Percentiles rank a stretch among this genome's conserved stretches.
Conservation (phyloP, 2,329 filamentous ascomycete species). For the Proliferodiscus dingleyae region DNA sequence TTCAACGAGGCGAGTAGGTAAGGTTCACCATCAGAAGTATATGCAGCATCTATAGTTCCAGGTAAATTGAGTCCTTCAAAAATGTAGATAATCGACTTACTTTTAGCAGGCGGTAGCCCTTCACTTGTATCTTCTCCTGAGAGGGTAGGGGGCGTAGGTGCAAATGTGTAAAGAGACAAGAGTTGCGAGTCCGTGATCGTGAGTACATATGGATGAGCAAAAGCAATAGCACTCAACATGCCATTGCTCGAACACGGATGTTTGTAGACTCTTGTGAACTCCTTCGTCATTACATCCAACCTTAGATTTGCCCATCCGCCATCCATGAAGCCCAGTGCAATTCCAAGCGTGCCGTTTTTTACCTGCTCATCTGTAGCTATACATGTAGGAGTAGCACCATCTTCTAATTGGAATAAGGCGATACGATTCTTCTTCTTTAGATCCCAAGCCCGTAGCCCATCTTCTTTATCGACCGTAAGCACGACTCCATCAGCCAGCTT, state of each 20-base stretch:
- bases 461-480: constrained; percentile 65
- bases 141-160: constrained; percentile 26
- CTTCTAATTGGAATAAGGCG: constrained; percentile 41
- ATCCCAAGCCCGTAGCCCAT: constrained; percentile 75
- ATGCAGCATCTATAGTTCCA: background rate
- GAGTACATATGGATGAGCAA: constrained; percentile 69
- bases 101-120: background rate
- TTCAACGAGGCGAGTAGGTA: constrained; percentile 69
- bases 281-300: constrained; percentile 42
- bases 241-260: constrained; percentile 28
- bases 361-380: constrained; percentile 58
- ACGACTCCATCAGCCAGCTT: constrained; percentile 73
- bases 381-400: constrained; percentile 47
- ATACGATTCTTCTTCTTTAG: constrained; percentile 59
- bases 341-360: constrained; percentile 45
- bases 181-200: constrained; percentile 71
- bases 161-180: constrained; percentile 71
- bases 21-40: constrained; percentile 11
- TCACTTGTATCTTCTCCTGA: constrained; percentile 3
- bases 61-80: background rate
- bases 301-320: constrained; percentile 69
- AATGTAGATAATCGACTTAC: background rate
- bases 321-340: constrained; percentile 66
- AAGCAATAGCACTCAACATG: constrained; percentile 63
- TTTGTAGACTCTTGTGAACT: constrained; percentile 17